Percentiles rank a stretch among this genome's conserved stretches.
Conservation (phyloP, 2,329 filamentous ascomycete species). For the Diplocarpon mali region DNA sequence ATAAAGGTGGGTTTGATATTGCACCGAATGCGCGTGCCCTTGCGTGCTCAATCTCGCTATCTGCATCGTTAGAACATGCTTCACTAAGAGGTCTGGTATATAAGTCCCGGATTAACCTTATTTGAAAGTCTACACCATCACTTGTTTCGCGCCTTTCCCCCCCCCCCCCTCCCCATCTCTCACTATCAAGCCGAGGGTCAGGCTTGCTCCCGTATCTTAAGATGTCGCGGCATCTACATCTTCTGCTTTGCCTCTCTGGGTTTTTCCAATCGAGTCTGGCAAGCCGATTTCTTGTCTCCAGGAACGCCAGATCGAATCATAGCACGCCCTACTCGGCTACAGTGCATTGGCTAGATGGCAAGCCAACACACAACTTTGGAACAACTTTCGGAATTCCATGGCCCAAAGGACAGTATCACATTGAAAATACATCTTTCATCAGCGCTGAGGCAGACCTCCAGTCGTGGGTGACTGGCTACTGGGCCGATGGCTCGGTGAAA, state of each 20-base stretch:
- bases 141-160: no score
- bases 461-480: slow-evolving; percentile 47
- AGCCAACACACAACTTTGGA: slow-evolving; percentile 12
- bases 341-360: slow-evolving; percentile 15
- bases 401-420: slow-evolving; percentile 10
- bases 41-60: no score
- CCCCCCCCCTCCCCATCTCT: not conserved
- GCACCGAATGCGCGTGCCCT: no score
- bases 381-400: slow-evolving; percentile 19
- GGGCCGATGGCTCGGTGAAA: slow-evolving; percentile 49
- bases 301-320: not conserved
- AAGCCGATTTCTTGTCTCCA: not conserved
- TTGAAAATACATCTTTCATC: slow-evolving; percentile 11
- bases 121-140: no score
- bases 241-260: not conserved
- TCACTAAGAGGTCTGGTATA: no score
- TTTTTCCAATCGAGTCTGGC: not conserved
- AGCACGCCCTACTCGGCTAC: slow-evolving; percentile 7
- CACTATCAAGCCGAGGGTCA: no score
- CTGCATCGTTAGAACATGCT: no score
- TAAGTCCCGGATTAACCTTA: no score
- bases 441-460: slow-evolving; percentile 28
- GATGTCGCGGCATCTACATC: not conserved
- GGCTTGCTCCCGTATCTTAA: not conserved
- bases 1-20: no score